phyloP scores from a whole-genome alignment of 139 green algal genomes.

The Micractinium sp. region DNA sequence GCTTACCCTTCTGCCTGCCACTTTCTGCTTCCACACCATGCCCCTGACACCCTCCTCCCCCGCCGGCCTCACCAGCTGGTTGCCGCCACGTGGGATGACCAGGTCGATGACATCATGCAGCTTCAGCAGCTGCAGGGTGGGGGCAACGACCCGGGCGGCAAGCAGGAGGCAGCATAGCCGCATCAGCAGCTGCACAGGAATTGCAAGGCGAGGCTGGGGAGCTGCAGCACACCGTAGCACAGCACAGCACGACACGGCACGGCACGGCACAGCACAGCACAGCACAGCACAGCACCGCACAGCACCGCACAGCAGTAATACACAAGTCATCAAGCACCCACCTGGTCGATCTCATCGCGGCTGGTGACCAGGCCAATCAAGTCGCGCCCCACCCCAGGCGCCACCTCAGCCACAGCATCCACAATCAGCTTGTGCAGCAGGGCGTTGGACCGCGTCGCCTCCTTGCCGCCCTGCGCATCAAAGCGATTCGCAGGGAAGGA shows the following conservation, averaged over 20 bases:
- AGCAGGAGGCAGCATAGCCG: background rate
- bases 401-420: constrained; percentile 55
- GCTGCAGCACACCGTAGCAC: too few species aligned
- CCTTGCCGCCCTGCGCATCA: constrained; percentile 86
- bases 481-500: background rate
- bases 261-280: too few species aligned
- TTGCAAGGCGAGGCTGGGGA: too few species aligned
- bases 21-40: too few species aligned
- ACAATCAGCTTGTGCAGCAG: constrained; percentile 86
- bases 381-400: constrained; percentile 66
- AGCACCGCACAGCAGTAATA: too few species aligned
- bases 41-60: background rate
- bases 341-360: constrained; percentile 86
- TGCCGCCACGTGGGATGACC: constrained; percentile 95
- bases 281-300: too few species aligned
- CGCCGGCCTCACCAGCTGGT: constrained; percentile 70
- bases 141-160: background rate
- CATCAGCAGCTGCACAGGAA: background rate
- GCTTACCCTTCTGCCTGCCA: too few species aligned
- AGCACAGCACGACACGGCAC: too few species aligned
- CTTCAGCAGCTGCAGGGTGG: constrained; percentile 73
- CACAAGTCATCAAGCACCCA: too few species aligned
- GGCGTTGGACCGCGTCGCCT: constrained; percentile 86
- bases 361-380: constrained; percentile 92
- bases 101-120: constrained; percentile 96